A percentile compares a stretch with the other conserved stretches of the same genome.
Conservation (phyloP, 1,284 basidiomycete species). For the Puccinia sorghi region DNA sequence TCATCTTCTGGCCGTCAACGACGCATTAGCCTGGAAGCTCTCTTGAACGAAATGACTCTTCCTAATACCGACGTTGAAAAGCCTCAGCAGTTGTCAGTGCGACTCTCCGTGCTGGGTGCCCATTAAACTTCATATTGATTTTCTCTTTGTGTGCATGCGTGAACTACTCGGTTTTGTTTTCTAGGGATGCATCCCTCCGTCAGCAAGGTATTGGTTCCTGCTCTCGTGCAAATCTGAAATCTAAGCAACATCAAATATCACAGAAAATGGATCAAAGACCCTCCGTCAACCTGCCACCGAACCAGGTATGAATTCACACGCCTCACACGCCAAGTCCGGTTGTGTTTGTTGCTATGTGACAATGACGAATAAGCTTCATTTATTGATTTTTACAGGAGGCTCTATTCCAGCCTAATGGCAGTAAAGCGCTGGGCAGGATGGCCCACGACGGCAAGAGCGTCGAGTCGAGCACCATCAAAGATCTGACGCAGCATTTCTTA, state of each 20-base stretch:
- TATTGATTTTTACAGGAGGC: not conserved
- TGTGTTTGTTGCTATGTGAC: not conserved
- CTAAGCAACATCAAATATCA: not conserved
- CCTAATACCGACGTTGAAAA: not conserved
- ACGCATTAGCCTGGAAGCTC: slow-evolving; percentile 3
- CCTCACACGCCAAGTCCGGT: not conserved
- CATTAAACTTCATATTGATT: not conserved
- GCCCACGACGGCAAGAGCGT: not conserved
- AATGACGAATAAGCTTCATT: not conserved
- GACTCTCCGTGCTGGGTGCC: not conserved
- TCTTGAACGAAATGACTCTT: slow-evolving; percentile 4
- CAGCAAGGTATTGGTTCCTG: not conserved
- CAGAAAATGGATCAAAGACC: not conserved
- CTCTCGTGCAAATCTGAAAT: not conserved
- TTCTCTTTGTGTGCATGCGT: not conserved
- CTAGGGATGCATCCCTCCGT: not conserved
- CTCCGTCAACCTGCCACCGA: not conserved
- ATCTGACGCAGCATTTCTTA: slow-evolving; percentile 10
- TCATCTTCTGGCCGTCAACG: not conserved
- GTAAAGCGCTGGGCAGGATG: not conserved
- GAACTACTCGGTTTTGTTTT: not conserved
- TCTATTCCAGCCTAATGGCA: slow-evolving; percentile 1
- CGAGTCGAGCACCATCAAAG: not conserved
- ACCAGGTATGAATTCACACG: not conserved
- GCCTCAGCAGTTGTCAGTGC: not conserved